Base-by-base conservation (phyloP, 2,329 filamentous ascomycete genomes). In the Fusarium heterosporum region DNA sequence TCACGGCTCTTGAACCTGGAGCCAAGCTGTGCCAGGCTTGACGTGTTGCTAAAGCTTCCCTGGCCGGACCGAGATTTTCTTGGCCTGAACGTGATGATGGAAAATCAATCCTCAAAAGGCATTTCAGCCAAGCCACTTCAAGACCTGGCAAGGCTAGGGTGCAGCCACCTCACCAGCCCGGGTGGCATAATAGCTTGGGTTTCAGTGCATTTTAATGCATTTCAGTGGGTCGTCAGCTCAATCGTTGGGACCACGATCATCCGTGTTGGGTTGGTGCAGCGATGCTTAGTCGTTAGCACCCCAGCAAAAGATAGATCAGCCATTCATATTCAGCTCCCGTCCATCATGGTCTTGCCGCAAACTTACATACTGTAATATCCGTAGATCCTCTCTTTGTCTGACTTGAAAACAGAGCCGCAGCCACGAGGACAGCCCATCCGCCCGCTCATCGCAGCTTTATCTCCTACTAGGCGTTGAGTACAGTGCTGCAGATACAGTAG, bases 211-310 rank as follows among this genome's bases (percentile, higher is more conserved):
- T 36, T 36, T 8, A 10, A 36, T 36, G 34, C 34, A 16, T 38
- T 61, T 38, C 57, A 66, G 68, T 70, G 68, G 68, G 64, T 34
- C 57, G 12, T 17, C 34, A 46, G 48, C 70, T 57, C 65, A 69
- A 71, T 72, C 61, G 70, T 72, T 72, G 70, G 64, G 70, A 72
- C 58, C 55, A 54, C 51, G 57, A 42, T 60, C 61, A 39, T 66
- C 55, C 58, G 55, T 62, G 59, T 70, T 56, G 46, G 69, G 51
- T 36, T 36, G 34, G 34, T n/a, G n/a, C 34, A 36, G 34, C 5
- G 32, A n/a, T 34, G n/a, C 32, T 34, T 34, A 34, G 32, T 16
- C n/a, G 34, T 36, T n/a, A 17, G 64, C 36, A 55, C 60, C 67
- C 60, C 64, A 48, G 56, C 42, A 62, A 63, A 55, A 39, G 47